Evolutionary conservation across 139 green algal species (phyloP), one percentile per base, ranked within the genome.

Genomic region (Yamagishiella unicocca): DNA sequence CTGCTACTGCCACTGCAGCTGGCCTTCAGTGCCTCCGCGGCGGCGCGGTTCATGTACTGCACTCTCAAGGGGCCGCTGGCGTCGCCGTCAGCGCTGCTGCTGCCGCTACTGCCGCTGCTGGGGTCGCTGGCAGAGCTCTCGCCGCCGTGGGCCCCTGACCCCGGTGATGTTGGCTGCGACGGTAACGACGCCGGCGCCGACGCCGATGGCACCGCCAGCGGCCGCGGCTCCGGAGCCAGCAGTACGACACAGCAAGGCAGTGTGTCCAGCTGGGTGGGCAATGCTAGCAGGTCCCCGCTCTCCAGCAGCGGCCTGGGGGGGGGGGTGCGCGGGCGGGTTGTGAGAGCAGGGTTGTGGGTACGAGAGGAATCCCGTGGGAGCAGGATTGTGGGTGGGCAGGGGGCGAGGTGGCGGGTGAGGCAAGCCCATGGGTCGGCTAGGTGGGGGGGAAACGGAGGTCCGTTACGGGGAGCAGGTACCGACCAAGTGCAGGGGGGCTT

Each of bases 161-260:
- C 14, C 50, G 50, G 50, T 25, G 50, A 58, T 58, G 50, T 17
- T 58, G 12, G 50, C 50, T 25, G 17, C 17, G 50, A 17, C 64
- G 64, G 64, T 42, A 31, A 31, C 29, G 70, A 40, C 40, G 70
- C 25, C 70, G 72, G 72, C 43, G 72, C n/a, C n/a, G n/a, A n/a
- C n/a, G n/a, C n/a, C n/a, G n/a, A n/a, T n/a, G n/a, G n/a, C n/a
- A n/a, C n/a, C n/a, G n/a, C n/a, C n/a, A n/a, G n/a, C n/a, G n/a
- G n/a, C n/a, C n/a, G n/a, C n/a, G n/a, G n/a, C n/a, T n/a, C n/a
- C n/a, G n/a, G n/a, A n/a, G n/a, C 80, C 38, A 86, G 61, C n/a
- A 86, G 80, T 45, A 74, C 31, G 2, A 86, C 80, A 33, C 80
- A 77, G 80, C 80, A 86, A 1, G 64, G 64, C 45, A 86, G 66